phyloP scores from a whole-genome alignment of 306 rosid genomes.

The Sindora glabra region DNA sequence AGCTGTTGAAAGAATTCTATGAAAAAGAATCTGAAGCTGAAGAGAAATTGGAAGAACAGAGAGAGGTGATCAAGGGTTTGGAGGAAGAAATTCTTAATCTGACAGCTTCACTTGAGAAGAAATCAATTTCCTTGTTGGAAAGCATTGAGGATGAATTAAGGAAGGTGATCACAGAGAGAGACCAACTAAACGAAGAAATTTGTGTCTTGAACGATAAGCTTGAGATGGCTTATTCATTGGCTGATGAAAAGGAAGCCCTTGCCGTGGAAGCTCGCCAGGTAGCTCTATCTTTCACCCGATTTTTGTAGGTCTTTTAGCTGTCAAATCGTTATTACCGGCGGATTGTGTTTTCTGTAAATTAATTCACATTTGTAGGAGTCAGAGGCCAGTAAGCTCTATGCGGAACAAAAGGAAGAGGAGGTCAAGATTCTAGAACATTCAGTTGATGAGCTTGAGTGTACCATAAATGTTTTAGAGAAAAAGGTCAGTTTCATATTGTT shows the following conservation, averaged over 20 bases:
- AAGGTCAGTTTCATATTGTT: slow-evolving; percentile 47
- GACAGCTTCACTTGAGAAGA: slow-evolving; percentile 50
- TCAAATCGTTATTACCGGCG: slow-evolving; percentile 5
- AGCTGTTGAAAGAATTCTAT: slow-evolving; percentile 51
- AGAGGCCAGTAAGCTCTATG: slow-evolving; percentile 68
- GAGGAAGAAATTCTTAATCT: slow-evolving; percentile 69
- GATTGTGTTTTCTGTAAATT: slow-evolving; percentile 11
- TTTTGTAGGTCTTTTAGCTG: slow-evolving; percentile 12
- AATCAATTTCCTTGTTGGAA: slow-evolving; percentile 44
- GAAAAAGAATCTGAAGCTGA: slow-evolving; percentile 49
- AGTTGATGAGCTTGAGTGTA: slow-evolving; percentile 89
- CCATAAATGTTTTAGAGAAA: slow-evolving; percentile 84
- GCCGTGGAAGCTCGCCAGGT: slow-evolving; percentile 83
- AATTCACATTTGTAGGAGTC: slow-evolving; percentile 53
- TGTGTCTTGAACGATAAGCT: slow-evolving; percentile 54
- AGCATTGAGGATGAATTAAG: slow-evolving; percentile 57
- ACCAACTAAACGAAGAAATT: slow-evolving; percentile 62
- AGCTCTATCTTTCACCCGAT: slow-evolving; percentile 13
- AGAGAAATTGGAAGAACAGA: slow-evolving; percentile 61
- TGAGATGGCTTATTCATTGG: slow-evolving; percentile 70
- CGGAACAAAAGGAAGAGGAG: slow-evolving; percentile 93
- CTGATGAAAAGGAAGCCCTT: slow-evolving; percentile 89
- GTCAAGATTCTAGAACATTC: slow-evolving; percentile 86
- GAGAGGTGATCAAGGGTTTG: slow-evolving; percentile 67
- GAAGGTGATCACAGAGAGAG: slow-evolving; percentile 54